Conservation (phyloP, 305 asterid genomes). For the Fraxinus ornus region DNA sequence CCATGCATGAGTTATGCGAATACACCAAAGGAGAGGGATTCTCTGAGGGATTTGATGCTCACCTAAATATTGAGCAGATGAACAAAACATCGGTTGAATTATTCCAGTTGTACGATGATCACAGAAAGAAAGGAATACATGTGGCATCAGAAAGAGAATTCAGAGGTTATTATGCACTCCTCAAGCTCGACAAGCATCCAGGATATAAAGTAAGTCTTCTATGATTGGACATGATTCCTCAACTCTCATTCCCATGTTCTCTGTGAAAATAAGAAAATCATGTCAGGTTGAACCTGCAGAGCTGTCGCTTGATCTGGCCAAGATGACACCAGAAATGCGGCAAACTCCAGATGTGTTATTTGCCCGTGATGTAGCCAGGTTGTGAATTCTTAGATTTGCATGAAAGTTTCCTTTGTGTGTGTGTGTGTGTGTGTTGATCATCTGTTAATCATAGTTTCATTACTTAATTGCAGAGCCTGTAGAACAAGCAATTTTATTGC, state of each 20-base stretch:
- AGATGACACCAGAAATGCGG: slow-evolving; percentile 94
- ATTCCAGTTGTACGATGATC: slow-evolving; percentile 93
- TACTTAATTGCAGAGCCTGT: slow-evolving; percentile 78
- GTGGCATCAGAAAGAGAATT: slow-evolving; percentile 93
- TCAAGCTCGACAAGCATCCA: slow-evolving; percentile 98
- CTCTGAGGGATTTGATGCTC: slow-evolving; percentile 99
- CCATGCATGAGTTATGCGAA: slow-evolving; percentile 98
- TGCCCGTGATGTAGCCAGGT: slow-evolving; percentile 99
- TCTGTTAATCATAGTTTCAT: slow-evolving; percentile 17
- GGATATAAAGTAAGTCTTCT: slow-evolving; percentile 89
- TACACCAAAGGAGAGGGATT: slow-evolving; percentile 97
- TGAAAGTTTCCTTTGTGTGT: neutral
- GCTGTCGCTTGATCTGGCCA: slow-evolving; percentile 97
- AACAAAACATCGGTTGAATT: slow-evolving; percentile 96
- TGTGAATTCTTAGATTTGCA: slow-evolving; percentile 23
- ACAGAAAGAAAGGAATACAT: slow-evolving; percentile 75
- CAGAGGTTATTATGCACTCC: slow-evolving; percentile 98
- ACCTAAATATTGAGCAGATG: slow-evolving; percentile 99
- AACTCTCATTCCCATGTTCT: slow-evolving; percentile 30
- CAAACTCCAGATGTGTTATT: slow-evolving; percentile 85
- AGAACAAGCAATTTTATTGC: slow-evolving; percentile 89
- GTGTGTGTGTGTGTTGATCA: neutral
- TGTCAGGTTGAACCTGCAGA: slow-evolving; percentile 99
- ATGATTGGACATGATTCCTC: slow-evolving; percentile 31
- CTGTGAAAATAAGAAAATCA: slow-evolving; percentile 51